Evolutionary conservation across 225 moss, liverwort and hornwort species (phyloP).

Genomic region (Neckera pumila): DNA sequence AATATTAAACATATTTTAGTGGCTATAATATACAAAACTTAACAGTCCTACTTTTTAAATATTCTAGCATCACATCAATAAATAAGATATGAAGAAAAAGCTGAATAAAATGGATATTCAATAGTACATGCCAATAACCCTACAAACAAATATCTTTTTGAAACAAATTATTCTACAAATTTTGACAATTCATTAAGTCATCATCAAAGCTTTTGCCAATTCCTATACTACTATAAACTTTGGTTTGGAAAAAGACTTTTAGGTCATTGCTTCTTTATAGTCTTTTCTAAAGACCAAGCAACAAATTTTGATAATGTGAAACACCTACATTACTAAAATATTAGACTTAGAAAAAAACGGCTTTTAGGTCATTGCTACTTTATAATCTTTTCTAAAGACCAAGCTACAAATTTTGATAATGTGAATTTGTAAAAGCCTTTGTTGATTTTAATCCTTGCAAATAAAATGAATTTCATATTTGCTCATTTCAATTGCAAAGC

Average conservation of each 20-base stretch:
- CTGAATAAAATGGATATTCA: background rate
- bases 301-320: background rate
- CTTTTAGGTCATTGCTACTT: background rate
- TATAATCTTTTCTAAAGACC: background rate
- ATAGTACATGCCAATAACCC: too few species aligned
- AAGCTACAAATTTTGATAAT: background rate
- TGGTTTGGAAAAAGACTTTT: background rate
- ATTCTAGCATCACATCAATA: background rate
- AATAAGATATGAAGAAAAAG: background rate
- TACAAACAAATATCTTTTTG: rapidly evolving
- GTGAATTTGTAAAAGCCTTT: background rate
- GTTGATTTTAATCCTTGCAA: rapidly evolving
- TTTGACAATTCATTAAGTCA: background rate
- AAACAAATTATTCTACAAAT: background rate
- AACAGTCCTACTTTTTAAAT: background rate
- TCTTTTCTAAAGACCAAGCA: background rate
- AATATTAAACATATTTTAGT: background rate
- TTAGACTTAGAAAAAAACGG: rapidly evolving
- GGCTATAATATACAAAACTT: too few species aligned
- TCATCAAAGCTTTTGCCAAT: rapidly evolving
- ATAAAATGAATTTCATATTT: too few species aligned
- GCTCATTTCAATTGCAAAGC: background rate
- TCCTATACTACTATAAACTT: background rate
- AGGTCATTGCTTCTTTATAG: background rate
- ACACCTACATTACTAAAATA: background rate